Conservation (phyloP, 768 basidiomycete species). For the Phanerodontia chrysosporium region DNA sequence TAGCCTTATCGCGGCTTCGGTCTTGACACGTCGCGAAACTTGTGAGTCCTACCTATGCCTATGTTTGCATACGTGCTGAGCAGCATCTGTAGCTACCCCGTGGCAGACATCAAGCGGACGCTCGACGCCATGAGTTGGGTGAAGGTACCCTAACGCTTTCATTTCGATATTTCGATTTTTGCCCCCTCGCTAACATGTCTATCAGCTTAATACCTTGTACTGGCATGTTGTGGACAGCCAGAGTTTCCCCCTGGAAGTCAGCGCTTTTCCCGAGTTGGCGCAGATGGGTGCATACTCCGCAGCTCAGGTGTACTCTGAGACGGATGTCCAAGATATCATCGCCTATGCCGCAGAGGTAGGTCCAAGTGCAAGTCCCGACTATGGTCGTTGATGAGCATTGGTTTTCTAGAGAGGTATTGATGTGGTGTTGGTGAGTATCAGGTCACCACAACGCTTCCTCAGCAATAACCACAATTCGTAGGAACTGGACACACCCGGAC, state of each 20-base stretch:
- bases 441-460: neutral
- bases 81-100: slow-evolving; percentile 29
- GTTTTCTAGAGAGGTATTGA: slow-evolving; percentile 81
- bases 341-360: slow-evolving; percentile 67
- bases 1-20: slow-evolving; percentile 75
- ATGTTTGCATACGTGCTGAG: neutral
- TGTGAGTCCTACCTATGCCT: slow-evolving; percentile 34
- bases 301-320: slow-evolving; percentile 44
- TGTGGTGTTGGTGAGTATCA: slow-evolving; percentile 43
- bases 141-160: slow-evolving; percentile 31
- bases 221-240: slow-evolving; percentile 87
- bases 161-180: too few relatives aligned
- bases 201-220: slow-evolving; percentile 69
- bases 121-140: slow-evolving; percentile 51
- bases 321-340: slow-evolving; percentile 57
- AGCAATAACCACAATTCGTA: slow-evolving; percentile 18
- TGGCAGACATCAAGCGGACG: slow-evolving; percentile 36
- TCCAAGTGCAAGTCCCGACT: slow-evolving; percentile 6
- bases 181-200: neutral
- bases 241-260: slow-evolving; percentile 69
- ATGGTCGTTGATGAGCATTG: neutral
- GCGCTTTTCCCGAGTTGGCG: slow-evolving; percentile 57
- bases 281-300: slow-evolving; percentile 64
- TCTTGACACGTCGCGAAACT: slow-evolving; percentile 77
- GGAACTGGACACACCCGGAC: slow-evolving; percentile 86